phyloP scores from a whole-genome alignment of 768 basidiomycete species.

The Pulveroboletus sp. region DNA sequence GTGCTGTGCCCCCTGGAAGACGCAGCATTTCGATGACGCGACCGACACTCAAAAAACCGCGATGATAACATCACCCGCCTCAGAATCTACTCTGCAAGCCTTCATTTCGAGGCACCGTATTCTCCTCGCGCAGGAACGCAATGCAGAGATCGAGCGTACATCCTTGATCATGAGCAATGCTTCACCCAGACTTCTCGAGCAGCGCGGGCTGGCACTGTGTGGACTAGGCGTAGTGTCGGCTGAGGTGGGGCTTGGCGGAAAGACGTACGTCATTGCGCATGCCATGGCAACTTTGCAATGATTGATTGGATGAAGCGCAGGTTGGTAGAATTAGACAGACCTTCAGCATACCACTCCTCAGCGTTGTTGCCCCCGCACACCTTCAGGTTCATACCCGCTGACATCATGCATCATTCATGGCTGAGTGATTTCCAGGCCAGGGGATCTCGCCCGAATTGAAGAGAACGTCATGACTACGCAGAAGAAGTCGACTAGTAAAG shows the following conservation, averaged over 20 bases:
- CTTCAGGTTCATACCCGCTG: slow-evolving; percentile 51
- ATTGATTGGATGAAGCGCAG: slow-evolving; percentile 45
- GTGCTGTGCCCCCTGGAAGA: too few relatives aligned
- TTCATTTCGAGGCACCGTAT: slow-evolving; percentile 68
- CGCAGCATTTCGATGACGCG: too few relatives aligned
- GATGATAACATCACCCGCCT: slow-evolving; percentile 6
- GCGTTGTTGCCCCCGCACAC: slow-evolving; percentile 80
- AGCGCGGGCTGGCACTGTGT: slow-evolving; percentile 76
- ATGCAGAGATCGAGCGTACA: slow-evolving; percentile 80
- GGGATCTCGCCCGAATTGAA: slow-evolving; percentile 86
- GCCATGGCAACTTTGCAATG: neutral
- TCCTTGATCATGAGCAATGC: slow-evolving; percentile 80
- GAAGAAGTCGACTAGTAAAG: slow-evolving; percentile 42
- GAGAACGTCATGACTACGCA: slow-evolving; percentile 50
- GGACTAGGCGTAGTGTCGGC: slow-evolving; percentile 68
- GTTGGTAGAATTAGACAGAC: slow-evolving; percentile 81
- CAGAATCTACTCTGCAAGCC: slow-evolving; percentile 36
- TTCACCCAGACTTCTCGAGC: slow-evolving; percentile 79
- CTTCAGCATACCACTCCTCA: slow-evolving; percentile 70
- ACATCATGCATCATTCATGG: too few relatives aligned
- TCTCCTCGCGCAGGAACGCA: slow-evolving; percentile 68
- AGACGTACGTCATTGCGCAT: slow-evolving; percentile 62
- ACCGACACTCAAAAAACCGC: neutral
- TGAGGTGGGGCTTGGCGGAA: slow-evolving; percentile 87
- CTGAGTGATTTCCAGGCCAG: slow-evolving; percentile 73